Evolutionary conservation across 805 yeast genomes (phyloP).

Genomic region (Pichia cephalocereana): DNA sequence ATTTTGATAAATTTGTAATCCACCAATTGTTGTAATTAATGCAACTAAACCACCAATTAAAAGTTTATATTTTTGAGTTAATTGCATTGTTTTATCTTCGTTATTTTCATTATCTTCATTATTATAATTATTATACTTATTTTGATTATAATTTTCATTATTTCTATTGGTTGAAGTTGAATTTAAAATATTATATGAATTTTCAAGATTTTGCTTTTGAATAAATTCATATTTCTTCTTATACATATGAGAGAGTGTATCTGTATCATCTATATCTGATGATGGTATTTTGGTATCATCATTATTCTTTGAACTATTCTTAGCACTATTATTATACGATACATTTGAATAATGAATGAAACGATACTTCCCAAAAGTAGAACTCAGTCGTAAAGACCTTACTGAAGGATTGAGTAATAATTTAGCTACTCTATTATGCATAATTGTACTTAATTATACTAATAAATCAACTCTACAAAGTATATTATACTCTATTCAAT

Average conservation of each 20-base stretch:
- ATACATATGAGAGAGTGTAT: conserved; percentile 2
- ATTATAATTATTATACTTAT: neutral
- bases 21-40: conserved; percentile 31
- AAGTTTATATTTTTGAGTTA: conserved; percentile 36
- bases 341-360: too few relatives aligned
- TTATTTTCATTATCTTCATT: neutral
- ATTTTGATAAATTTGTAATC: conserved; percentile 28
- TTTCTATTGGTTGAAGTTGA: neutral
- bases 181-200: conserved; percentile 1
- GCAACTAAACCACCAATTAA: conserved; percentile 32
- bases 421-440: too few relatives aligned
- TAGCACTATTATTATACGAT: too few relatives aligned
- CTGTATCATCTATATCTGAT: neutral
- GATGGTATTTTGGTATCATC: too few relatives aligned
- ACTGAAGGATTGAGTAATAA: too few relatives aligned
- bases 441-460: too few relatives aligned
- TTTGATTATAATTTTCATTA: neutral
- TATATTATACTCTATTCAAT: too few relatives aligned
- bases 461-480: too few relatives aligned
- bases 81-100: conserved; percentile 27
- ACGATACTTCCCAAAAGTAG: too few relatives aligned
- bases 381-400: too few relatives aligned
- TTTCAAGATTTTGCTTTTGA: conserved; percentile 7
- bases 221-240: conserved; percentile 7
- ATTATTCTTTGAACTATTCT: neutral